Base-by-base conservation (phyloP, 2,329 filamentous ascomycete genomes). In the Penicillium sumatraense region DNA sequence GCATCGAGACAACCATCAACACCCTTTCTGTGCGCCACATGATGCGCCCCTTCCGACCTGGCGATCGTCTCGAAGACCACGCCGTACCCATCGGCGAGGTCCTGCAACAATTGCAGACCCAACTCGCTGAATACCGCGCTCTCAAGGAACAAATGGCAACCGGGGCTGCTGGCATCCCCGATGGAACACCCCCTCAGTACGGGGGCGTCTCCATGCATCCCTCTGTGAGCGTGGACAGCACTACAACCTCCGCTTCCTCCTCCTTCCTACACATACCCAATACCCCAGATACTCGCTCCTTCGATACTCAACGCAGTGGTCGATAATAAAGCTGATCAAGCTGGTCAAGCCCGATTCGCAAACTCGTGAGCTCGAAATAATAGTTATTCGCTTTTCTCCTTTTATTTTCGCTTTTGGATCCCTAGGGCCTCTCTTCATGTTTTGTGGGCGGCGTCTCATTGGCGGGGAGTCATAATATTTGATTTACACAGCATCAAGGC, bases 1-100 rank as follows among this genome's bases (percentile, higher is more conserved):
- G 95, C 68, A 96, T 99, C 72, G 95, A 99, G 86, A 88, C 90
- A 49, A 95, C 90, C 69, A 84, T 93, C 64, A 89, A 89, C 27
- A 91, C 90, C 0, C 83, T 97, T 48, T 80, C 86, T 11, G 80
- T 96, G 66, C 88, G 93, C 46, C 89, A 96, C 73, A 84, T 96
- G 73, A 85, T 91, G 62, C 82, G 83, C 29, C 91, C 91, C 11
- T 85, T 88, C 65, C 84, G 80, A 36, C 73, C 74, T 1, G 81
- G 90, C 46, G 77, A 81, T 41, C 80, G 82, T 59, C 83, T 96
- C 23, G 82, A 89, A 50, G 84, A 91, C 61, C 84, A 96, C 57
- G 86, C 90, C 10, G 88, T 85, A 18, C 89, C 92, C 2, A 96
- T 97, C 83, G 74, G 81, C 10, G 84, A 88, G 14, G 83, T 97